Evolutionary conservation across 148 eudicot species (phyloP).

Genomic region (Fagopyrum homotropicum): DNA sequence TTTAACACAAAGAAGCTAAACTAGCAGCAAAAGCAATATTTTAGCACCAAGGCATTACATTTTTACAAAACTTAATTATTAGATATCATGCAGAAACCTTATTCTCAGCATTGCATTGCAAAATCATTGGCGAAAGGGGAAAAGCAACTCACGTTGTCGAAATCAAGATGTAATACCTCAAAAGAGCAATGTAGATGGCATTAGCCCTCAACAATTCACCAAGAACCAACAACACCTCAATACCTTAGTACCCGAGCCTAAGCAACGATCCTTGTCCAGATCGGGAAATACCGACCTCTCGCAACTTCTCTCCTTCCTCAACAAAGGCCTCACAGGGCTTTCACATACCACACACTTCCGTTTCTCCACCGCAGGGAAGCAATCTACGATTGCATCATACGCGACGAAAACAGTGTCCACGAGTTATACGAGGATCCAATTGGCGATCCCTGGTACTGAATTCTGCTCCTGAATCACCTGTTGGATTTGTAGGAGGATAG

Average conservation of each 20-base stretch:
- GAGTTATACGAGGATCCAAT: conserved; percentile 41
- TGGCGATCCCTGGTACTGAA: conserved; percentile 45
- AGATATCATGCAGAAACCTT: not conserved
- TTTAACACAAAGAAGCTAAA: not conserved
- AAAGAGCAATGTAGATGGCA: conserved; percentile 42
- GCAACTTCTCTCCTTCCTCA: conserved; percentile 34
- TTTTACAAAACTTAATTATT: too few relatives aligned
- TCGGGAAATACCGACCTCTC: conserved; percentile 40
- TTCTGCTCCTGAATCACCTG: conserved; percentile 53
- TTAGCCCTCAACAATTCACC: conserved; percentile 62
- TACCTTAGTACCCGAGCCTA: conserved; percentile 27
- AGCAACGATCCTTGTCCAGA: conserved; percentile 14
- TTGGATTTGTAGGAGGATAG: conserved; percentile 32
- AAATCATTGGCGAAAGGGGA: not conserved
- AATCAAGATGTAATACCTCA: conserved; percentile 43
- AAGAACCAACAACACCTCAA: conserved; percentile 32
- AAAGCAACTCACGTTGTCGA: conserved; percentile 47
- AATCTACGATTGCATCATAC: conserved; percentile 38
- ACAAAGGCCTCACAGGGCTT: conserved; percentile 52
- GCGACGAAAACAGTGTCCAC: conserved; percentile 56
- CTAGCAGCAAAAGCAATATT: not conserved
- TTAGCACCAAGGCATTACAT: too few relatives aligned
- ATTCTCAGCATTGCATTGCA: not conserved
- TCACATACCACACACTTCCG: conserved; percentile 52
- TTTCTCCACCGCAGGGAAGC: conserved; percentile 31